Base-by-base conservation (phyloP, 1,284 basidiomycete species). In the Puccinia hordei region DNA sequence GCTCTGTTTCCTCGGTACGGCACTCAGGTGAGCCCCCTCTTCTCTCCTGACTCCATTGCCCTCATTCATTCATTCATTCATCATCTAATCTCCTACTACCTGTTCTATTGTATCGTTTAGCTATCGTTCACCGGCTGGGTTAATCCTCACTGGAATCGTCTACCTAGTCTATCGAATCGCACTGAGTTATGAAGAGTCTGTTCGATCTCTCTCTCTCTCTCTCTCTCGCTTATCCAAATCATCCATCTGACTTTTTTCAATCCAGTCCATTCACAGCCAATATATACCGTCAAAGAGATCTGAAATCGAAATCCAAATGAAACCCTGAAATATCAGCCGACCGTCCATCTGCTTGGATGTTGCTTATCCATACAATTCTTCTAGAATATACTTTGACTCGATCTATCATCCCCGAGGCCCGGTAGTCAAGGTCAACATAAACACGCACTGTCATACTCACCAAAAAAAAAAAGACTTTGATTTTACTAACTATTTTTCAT, bases 1-100 rank as follows among this genome's bases (percentile, higher is more conserved):
- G 12, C 59, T 80, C 22, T 72, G 68, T 33, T 80, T 80, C 49
- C 53, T 80, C 27, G 78, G 82, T 81, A 71, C 82, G 83, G 83
- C 84, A 83, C 83, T 80, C 41, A 59, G 46, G 78, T 73, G 1
- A 49, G 55, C n/a, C n/a, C 15, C 35, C 6, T 49, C 4, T n/a
- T 46, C 9, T 33, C 19, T 27, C 41, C n/a, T n/a, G n/a, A 5
- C 24, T 33, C 41, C 8, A n/a, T n/a, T n/a, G n/a, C 41, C 5
- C n/a, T n/a, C n/a, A n/a, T n/a, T n/a, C n/a, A n/a, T n/a, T n/a
- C n/a, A n/a, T n/a, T n/a, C n/a, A n/a, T n/a, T n/a, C n/a, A 24
- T 41, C 33, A 46, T 59, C n/a, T 33, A 38, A 35, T 74, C 33
- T 12, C 24, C 9, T 12, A 19, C 35, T 15, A 0, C 24, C 24